Evolutionary conservation across 495 filamentous ascomycete genomes (phyloP).

Genomic region (Trichoderma gamsii): DNA sequence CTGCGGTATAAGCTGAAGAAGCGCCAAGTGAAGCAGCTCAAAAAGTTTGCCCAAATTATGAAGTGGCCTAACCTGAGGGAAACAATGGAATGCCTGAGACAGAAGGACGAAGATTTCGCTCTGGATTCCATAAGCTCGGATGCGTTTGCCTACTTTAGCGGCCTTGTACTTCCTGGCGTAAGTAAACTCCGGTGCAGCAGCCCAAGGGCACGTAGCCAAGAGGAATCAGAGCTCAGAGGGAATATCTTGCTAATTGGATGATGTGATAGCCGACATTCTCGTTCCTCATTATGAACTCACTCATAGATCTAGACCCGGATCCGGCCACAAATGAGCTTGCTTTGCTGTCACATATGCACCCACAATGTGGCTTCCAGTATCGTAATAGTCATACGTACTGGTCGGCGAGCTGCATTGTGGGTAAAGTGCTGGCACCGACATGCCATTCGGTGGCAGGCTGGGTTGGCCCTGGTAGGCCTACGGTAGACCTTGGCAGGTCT

Average conservation of each 20-base stretch:
- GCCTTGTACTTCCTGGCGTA: slow-evolving; percentile 60
- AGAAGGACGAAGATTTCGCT: slow-evolving; percentile 46
- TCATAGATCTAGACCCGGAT: slow-evolving; percentile 64
- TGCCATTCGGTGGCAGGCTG: slow-evolving; percentile 63
- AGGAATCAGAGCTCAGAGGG: background rate
- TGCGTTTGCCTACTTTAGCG: slow-evolving; percentile 67
- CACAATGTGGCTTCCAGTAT: slow-evolving; percentile 66
- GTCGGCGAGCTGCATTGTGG: slow-evolving; percentile 61
- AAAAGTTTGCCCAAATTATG: slow-evolving; percentile 59
- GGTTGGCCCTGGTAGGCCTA: slow-evolving; percentile 61
- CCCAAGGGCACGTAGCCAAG: background rate
- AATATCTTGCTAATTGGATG: background rate
- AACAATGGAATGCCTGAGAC: slow-evolving; percentile 51
- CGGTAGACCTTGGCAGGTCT: slow-evolving; percentile 52
- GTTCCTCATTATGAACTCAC: slow-evolving; percentile 65
- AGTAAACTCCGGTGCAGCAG: slow-evolving; percentile 20
- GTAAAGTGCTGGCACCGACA: slow-evolving; percentile 70
- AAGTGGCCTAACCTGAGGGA: slow-evolving; percentile 67
- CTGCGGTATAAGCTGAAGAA: slow-evolving; percentile 53
- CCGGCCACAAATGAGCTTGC: slow-evolving; percentile 51
- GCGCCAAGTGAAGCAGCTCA: slow-evolving; percentile 57
- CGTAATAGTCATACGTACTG: slow-evolving; percentile 62
- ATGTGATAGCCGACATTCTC: slow-evolving; percentile 48
- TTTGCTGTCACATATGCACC: slow-evolving; percentile 54
- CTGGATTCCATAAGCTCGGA: slow-evolving; percentile 57